Percentiles rank a stretch among this genome's conserved stretches.
Conservation (phyloP, 2,329 filamentous ascomycete species). For the Alternaria dauci region DNA sequence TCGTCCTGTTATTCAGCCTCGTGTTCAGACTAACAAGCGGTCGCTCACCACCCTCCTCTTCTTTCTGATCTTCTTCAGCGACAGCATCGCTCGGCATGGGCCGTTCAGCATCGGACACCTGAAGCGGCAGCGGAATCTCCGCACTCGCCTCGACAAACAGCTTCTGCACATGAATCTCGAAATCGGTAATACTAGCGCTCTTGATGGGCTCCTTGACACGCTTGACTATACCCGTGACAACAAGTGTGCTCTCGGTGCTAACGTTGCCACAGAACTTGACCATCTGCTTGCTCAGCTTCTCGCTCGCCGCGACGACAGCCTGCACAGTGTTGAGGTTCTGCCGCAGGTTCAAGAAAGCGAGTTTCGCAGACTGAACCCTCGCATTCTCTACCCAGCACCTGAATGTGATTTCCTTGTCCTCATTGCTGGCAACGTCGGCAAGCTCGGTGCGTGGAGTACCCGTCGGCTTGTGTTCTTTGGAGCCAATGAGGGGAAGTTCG, state of each 20-base stretch:
- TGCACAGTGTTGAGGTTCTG: conserved; percentile 81
- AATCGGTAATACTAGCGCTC: conserved; percentile 79
- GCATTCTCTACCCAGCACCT: conserved; percentile 87
- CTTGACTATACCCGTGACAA: conserved; percentile 81
- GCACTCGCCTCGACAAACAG: conserved; percentile 78
- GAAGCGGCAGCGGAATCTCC: conserved; percentile 67
- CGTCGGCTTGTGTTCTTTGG: conserved; percentile 61
- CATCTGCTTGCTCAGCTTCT: conserved; percentile 80
- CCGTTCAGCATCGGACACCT: conserved; percentile 62
- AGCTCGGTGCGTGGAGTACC: conserved; percentile 67
- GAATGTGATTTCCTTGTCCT: conserved; percentile 68
- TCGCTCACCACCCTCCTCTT: conserved; percentile 61
- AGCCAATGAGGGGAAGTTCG: conserved; percentile 67
- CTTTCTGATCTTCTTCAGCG: conserved; percentile 59
- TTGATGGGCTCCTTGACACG: conserved; percentile 88
- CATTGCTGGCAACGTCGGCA: conserved; percentile 49
- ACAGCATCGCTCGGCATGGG: conserved; percentile 58
- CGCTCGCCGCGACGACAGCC: conserved; percentile 73
- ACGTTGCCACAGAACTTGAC: conserved; percentile 86
- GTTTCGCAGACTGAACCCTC: conserved; percentile 86
- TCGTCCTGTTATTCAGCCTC: conserved; percentile 87
- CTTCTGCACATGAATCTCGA: conserved; percentile 89
- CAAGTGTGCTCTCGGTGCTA: conserved; percentile 81
- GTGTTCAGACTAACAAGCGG: conserved; percentile 84
- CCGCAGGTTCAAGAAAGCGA: conserved; percentile 87